A percentile compares a stretch with the other conserved stretches of the same genome.
phyloP scores from a whole-genome alignment of 2,329 filamentous ascomycete species.

The Reticulascus tulasneorum region DNA sequence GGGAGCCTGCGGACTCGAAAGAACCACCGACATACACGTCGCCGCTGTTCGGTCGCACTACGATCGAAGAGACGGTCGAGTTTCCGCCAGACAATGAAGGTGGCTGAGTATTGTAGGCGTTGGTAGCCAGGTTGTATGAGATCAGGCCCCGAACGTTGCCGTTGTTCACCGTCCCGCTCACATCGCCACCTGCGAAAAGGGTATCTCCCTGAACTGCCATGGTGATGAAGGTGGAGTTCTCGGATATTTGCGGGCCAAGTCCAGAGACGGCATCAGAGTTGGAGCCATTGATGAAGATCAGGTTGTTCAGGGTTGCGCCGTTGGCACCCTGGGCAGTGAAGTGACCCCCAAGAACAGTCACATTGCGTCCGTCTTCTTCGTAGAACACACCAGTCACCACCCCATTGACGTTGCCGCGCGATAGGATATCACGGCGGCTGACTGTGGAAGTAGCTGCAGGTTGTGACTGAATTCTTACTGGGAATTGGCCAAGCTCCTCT shows the following conservation, averaged over 20 bases:
- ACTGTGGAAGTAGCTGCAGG: slow-evolving; percentile 29
- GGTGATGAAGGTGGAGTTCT: slow-evolving; percentile 70
- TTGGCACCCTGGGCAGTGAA: slow-evolving; percentile 70
- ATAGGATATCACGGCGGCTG: slow-evolving; percentile 42
- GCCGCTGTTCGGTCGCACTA: slow-evolving; percentile 62
- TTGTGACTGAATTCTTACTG: slow-evolving; percentile 48
- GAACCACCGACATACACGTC: slow-evolving; percentile 83
- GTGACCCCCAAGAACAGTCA: slow-evolving; percentile 84
- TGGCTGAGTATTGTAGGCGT: slow-evolving; percentile 65
- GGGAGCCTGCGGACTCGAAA: slow-evolving; percentile 77
- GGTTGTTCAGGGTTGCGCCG: slow-evolving; percentile 70
- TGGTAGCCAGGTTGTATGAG: slow-evolving; percentile 68
- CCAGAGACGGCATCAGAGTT: slow-evolving; percentile 64
- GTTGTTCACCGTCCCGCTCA: slow-evolving; percentile 67
- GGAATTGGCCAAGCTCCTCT: slow-evolving; percentile 49
- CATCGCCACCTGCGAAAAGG: slow-evolving; percentile 77
- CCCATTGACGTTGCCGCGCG: slow-evolving; percentile 50
- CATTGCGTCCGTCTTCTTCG: slow-evolving; percentile 63
- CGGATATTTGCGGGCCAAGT: slow-evolving; percentile 60
- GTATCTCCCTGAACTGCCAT: slow-evolving; percentile 63
- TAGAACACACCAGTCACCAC: slow-evolving; percentile 81
- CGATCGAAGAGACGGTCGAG: slow-evolving; percentile 72
- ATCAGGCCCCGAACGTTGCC: slow-evolving; percentile 68
- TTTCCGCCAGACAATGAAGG: slow-evolving; percentile 67
- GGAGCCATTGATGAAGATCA: slow-evolving; percentile 78